These are phyloP conservation scores for Cunninghamia lanceolata DNA, from an alignment of 75 land plant genomes.

Conservation along the genomic window DNA sequence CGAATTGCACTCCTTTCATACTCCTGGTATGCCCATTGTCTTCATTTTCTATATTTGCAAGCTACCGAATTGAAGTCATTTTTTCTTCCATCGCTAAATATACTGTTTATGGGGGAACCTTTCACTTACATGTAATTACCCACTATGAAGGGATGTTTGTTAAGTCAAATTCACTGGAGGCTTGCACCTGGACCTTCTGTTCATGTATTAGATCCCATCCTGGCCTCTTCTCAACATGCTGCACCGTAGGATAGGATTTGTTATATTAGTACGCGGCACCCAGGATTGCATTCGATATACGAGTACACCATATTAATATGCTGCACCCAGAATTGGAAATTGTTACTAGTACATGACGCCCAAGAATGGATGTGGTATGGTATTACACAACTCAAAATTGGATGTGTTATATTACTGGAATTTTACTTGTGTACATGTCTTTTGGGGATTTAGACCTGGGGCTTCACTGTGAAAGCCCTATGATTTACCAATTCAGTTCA, in stretches of 20 bases:
- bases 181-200: not conserved
- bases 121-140: too few relatives aligned
- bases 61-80: too few relatives aligned
- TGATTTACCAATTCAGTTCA: not conserved
- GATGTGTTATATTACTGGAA: not conserved
- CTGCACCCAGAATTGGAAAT: not conserved
- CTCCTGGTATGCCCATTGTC: slow-evolving; percentile 42
- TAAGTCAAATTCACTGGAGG: not conserved
- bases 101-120: too few relatives aligned
- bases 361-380: not conserved
- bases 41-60: not conserved
- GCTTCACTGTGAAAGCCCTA: not conserved
- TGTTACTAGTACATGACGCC: not conserved
- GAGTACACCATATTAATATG: not conserved
- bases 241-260: not conserved
- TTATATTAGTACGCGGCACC: not conserved
- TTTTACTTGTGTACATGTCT: not conserved
- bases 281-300: not conserved
- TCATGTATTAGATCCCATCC: not conserved
- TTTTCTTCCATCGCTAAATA: too few relatives aligned
- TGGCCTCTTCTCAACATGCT: not conserved
- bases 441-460: not conserved
- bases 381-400: not conserved
- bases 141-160: not conserved
- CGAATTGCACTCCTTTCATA: slow-evolving; percentile 66